These are phyloP conservation scores for Euclidium syriacum DNA, from an alignment of 345 rosid genomes.

Conservation along the genomic window DNA sequence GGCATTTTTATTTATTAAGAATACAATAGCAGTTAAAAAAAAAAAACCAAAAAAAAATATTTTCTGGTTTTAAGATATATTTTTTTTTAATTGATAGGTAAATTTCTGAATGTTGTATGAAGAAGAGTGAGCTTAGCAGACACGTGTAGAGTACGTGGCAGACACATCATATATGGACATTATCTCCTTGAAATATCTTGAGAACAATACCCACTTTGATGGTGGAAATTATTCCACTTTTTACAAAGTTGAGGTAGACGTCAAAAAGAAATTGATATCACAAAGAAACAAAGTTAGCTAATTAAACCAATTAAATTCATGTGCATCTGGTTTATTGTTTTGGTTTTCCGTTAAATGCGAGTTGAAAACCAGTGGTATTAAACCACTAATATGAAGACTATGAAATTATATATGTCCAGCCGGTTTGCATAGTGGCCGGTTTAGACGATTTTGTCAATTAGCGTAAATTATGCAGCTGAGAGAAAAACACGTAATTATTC, in stretches of 20 bases:
- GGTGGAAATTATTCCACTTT: not conserved
- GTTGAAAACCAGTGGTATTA: not conserved
- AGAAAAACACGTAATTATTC: not conserved
- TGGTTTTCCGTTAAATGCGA: not conserved
- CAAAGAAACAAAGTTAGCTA: not conserved
- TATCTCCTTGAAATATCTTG: not conserved
- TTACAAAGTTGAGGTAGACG: conserved; percentile 4
- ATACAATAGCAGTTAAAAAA: too few relatives aligned
- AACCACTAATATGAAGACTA: too few relatives aligned
- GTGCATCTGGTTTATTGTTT: not conserved
- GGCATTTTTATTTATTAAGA: too few relatives aligned
- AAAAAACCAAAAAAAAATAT: too few relatives aligned
- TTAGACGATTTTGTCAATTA: not conserved
- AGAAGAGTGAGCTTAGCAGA: too few relatives aligned
- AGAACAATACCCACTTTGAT: not conserved
- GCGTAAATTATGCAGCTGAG: too few relatives aligned
- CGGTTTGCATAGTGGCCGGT: conserved; percentile 2
- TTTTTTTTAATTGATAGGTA: too few relatives aligned
- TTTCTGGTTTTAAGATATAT: too few relatives aligned
- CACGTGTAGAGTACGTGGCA: conserved; percentile 20
- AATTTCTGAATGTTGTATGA: not conserved
- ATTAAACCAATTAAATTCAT: not conserved
- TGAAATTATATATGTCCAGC: too few relatives aligned
- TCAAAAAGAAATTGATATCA: not conserved
- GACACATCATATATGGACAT: not conserved